These are phyloP conservation scores for Amylostereum chailletii DNA, from an alignment of 1,284 basidiomycete genomes.

Conservation along the genomic window DNA sequence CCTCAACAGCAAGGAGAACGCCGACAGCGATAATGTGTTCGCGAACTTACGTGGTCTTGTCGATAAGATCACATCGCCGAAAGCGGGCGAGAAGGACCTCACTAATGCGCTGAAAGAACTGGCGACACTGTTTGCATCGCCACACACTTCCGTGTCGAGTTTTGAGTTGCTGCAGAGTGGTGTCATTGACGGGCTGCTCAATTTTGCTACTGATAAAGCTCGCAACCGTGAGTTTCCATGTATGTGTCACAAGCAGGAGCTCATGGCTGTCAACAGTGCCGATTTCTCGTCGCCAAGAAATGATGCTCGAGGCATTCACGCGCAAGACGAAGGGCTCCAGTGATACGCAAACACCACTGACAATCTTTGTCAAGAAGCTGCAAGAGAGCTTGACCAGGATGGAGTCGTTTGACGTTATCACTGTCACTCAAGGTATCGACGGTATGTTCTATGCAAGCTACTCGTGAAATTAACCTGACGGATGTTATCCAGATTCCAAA, in stretches of 20 bases:
- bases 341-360: conserved; percentile 53
- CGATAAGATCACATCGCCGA: conserved; percentile 43
- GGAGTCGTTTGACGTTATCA: conserved; percentile 91
- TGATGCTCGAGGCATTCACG: conserved; percentile 69
- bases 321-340: conserved; percentile 36
- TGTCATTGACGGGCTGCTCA: conserved; percentile 80
- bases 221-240: conserved; percentile 35
- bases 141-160: conserved; percentile 79
- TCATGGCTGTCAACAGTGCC: conserved; percentile 34
- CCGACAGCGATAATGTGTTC: conserved; percentile 57
- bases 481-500: conserved; percentile 55
- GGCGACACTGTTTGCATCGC: conserved; percentile 73
- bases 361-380: conserved; percentile 85
- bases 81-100: conserved; percentile 60
- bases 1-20: conserved; percentile 49
- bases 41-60: conserved; percentile 60
- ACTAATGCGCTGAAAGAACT: conserved; percentile 61
- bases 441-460: conserved; percentile 34
- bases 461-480: conserved; percentile 1
- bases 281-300: conserved; percentile 51
- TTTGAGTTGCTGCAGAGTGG: conserved; percentile 95
- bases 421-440: conserved; percentile 70
- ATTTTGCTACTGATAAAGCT: conserved; percentile 68
- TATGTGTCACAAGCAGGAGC: not conserved
- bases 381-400: conserved; percentile 90